Evolutionary conservation across 129 eudicot species (phyloP).

Genomic region (Chrysanthemum lavandulifolium): DNA sequence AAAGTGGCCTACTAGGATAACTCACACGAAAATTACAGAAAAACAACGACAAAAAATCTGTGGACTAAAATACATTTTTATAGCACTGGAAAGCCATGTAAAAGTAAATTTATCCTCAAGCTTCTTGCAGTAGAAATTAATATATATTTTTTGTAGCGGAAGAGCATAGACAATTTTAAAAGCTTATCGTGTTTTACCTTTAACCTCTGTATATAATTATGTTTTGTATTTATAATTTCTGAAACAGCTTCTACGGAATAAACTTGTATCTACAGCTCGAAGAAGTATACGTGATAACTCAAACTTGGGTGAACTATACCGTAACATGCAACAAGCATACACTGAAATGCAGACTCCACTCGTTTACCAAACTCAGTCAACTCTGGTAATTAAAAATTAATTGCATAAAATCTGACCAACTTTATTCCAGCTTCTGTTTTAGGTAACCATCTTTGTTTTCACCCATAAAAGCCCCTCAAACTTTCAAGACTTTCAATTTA

Average conservation of each 20-base stretch:
- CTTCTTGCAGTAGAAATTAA: too few relatives aligned
- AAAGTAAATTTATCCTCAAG: too few relatives aligned
- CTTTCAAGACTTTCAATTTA: background rate
- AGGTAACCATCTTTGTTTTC: too few relatives aligned
- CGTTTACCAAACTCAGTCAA: slow-evolving; percentile 67
- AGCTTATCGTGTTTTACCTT: background rate
- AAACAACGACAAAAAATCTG: background rate
- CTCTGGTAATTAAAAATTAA: slow-evolving; percentile 47
- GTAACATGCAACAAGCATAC: slow-evolving; percentile 83
- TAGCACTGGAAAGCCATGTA: too few relatives aligned
- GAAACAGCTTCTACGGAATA: slow-evolving; percentile 84
- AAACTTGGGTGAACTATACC: slow-evolving; percentile 72
- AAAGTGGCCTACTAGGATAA: background rate
- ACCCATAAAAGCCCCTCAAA: too few relatives aligned
- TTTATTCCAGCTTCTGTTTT: background rate
- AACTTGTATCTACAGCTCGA: slow-evolving; percentile 88
- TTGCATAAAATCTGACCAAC: background rate
- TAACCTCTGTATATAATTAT: slow-evolving; percentile 4
- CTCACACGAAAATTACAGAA: background rate
- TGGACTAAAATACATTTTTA: background rate
- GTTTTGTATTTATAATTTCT: background rate
- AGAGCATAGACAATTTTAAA: too few relatives aligned
- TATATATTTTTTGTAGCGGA: too few relatives aligned
- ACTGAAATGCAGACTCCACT: slow-evolving; percentile 92
- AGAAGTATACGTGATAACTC: slow-evolving; percentile 68